phyloP scores from a whole-genome alignment of 352 stramenopile species.

The Pythium sukuiense region DNA sequence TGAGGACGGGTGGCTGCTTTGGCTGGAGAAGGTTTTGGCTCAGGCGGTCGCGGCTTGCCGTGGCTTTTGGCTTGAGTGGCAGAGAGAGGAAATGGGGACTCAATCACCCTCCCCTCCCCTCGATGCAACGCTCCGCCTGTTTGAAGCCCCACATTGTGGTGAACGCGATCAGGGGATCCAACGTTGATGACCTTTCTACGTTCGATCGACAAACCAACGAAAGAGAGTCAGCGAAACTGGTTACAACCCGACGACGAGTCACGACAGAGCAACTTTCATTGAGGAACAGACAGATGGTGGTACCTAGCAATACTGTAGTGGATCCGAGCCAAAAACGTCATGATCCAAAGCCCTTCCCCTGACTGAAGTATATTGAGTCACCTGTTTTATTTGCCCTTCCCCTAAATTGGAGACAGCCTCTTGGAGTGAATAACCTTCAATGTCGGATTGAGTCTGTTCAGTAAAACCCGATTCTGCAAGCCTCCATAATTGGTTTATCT shows the following conservation, averaged over 20 bases:
- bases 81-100: neutral
- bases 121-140: neutral
- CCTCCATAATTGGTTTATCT: neutral
- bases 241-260: neutral
- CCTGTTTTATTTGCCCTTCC: neutral
- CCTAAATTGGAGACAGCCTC: neutral
- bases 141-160: neutral
- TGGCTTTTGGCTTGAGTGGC: neutral
- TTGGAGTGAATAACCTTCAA: neutral
- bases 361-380: slow-evolving; percentile 1
- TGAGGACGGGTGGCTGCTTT: neutral
- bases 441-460: neutral
- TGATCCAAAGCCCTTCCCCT: neutral
- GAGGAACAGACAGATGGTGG: neutral
- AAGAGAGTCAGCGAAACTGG: neutral
- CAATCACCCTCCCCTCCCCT: neutral
- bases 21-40: neutral
- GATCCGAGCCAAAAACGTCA: neutral
- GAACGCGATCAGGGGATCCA: neutral
- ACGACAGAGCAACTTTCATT: neutral
- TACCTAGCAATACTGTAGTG: neutral
- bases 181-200: neutral
- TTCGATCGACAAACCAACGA: neutral
- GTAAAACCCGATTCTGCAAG: neutral
- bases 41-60: neutral